Evolutionary conservation across 352 stramenopile genomes (phyloP).

Genomic region (Pythium periplocum): DNA sequence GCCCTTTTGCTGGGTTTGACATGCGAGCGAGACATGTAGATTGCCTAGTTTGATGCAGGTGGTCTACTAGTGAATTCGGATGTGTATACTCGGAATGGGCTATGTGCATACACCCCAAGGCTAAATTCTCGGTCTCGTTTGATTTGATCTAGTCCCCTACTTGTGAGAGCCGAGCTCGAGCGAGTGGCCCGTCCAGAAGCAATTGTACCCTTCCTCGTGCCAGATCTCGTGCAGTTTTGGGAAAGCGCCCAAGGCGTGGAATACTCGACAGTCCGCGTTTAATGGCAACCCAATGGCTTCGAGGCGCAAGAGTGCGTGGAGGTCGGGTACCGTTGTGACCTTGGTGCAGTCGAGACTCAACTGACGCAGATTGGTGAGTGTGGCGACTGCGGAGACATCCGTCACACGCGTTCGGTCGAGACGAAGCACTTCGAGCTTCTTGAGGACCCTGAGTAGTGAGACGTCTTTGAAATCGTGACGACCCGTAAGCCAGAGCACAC

Average conservation of each 20-base stretch:
- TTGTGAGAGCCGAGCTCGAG: constrained; percentile 8
- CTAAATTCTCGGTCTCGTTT: no score
- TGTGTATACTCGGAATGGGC: no score
- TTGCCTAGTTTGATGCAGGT: no score
- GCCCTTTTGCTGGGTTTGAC: no score
- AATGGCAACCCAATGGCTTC: constrained; percentile 47
- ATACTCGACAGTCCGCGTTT: constrained; percentile 28
- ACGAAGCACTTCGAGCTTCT: constrained; percentile 34
- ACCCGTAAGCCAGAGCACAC: constrained; percentile 43
- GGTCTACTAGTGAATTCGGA: no score
- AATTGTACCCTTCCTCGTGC: constrained; percentile 63
- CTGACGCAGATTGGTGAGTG: constrained; percentile 29
- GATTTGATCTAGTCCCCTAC: no score
- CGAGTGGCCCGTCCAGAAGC: constrained; percentile 51
- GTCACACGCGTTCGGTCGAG: constrained; percentile 52
- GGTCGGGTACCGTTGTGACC: constrained; percentile 29
- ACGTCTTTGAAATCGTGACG: constrained; percentile 61
- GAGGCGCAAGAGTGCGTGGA: constrained; percentile 26
- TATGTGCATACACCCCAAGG: no score
- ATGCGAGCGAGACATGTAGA: no score
- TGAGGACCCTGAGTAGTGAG: constrained; percentile 26
- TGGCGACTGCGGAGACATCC: constrained; percentile 23
- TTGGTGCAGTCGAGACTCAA: constrained; percentile 51
- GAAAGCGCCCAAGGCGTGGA: constrained; percentile 39
- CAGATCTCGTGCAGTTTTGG: constrained; percentile 43